phyloP scores from a whole-genome alignment of 306 rosid genomes.

The Sicyos baderoa region DNA sequence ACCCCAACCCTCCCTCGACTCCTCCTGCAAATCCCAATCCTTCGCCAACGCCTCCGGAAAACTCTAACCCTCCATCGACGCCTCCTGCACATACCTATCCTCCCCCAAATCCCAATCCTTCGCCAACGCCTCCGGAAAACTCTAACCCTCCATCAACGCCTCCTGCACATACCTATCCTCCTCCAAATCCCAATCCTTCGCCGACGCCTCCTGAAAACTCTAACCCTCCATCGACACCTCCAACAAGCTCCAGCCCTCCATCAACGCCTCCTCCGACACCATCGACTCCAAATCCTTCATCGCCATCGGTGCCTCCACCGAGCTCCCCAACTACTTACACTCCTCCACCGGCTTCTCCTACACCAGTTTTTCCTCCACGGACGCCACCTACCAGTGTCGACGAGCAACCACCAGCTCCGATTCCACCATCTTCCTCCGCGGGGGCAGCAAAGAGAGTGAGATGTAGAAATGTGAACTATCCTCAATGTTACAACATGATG shows the following conservation, averaged over 20 bases:
- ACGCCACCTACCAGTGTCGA: not conserved
- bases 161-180: not conserved
- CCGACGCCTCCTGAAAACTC: not conserved
- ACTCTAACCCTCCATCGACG: not conserved
- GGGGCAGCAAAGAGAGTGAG: slow-evolving; percentile 25
- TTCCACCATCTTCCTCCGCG: slow-evolving; percentile 9
- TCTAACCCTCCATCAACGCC: slow-evolving; percentile 8
- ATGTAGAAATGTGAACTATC: slow-evolving; percentile 34
- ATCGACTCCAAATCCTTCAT: not conserved
- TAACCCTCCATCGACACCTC: not conserved
- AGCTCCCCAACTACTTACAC: slow-evolving; percentile 12
- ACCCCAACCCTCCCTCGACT: not conserved
- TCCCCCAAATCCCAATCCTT: not conserved
- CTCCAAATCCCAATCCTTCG: not conserved
- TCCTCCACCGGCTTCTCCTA: not conserved
- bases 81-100: not conserved
- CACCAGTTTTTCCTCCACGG: slow-evolving; percentile 4
- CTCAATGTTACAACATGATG: slow-evolving; percentile 33
- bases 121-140: not conserved
- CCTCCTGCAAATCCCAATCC: not conserved
- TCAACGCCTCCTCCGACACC: slow-evolving; percentile 19
- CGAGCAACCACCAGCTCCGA: not conserved
- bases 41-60: not conserved
- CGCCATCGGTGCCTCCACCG: slow-evolving; percentile 10
- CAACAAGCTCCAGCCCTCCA: not conserved